phyloP scores from a whole-genome alignment of 2,329 filamentous ascomycete species.

The Aureobasidium sp. region DNA sequence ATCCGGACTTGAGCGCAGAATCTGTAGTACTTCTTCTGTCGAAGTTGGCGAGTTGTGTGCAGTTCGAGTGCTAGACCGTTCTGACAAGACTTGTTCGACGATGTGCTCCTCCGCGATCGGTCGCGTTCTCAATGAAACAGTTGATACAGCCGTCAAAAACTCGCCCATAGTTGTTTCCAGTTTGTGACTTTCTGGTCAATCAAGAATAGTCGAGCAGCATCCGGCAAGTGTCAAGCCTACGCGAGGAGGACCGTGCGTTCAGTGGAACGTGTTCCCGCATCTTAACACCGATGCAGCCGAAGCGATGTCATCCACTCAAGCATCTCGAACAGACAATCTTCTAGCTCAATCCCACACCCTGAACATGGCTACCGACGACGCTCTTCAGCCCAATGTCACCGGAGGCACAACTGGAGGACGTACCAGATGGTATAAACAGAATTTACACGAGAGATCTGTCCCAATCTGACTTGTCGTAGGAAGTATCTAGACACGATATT shows the following conservation, averaged over 20 bases:
- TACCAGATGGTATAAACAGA: slow-evolving; percentile 15
- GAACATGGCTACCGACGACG: slow-evolving; percentile 7
- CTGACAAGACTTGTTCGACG: neutral
- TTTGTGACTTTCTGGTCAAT: slow-evolving; percentile 17
- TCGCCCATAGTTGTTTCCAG: slow-evolving; percentile 38
- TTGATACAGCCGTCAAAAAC: slow-evolving; percentile 43
- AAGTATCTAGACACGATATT: slow-evolving; percentile 77
- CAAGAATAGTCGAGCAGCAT: neutral
- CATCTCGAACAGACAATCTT: neutral
- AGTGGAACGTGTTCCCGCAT: too few relatives aligned
- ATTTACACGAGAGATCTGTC: neutral
- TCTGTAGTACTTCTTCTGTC: slow-evolving; percentile 27
- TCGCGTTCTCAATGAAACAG: slow-evolving; percentile 24
- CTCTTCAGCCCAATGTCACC: neutral
- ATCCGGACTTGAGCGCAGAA: slow-evolving; percentile 36
- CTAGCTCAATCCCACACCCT: neutral
- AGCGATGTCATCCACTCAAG: slow-evolving; percentile 3
- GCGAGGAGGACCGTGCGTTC: neutral
- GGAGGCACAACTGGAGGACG: neutral
- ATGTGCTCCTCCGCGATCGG: slow-evolving; percentile 8
- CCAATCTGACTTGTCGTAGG: slow-evolving; percentile 38
- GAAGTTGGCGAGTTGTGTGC: slow-evolving; percentile 3
- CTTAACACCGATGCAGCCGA: slow-evolving; percentile 9
- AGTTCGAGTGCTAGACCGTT: neutral
- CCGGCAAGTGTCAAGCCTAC: neutral